Percentiles rank a stretch among this genome's conserved stretches.
phyloP scores from a whole-genome alignment of 306 rosid genomes.

The Trichosanthes truncata region DNA sequence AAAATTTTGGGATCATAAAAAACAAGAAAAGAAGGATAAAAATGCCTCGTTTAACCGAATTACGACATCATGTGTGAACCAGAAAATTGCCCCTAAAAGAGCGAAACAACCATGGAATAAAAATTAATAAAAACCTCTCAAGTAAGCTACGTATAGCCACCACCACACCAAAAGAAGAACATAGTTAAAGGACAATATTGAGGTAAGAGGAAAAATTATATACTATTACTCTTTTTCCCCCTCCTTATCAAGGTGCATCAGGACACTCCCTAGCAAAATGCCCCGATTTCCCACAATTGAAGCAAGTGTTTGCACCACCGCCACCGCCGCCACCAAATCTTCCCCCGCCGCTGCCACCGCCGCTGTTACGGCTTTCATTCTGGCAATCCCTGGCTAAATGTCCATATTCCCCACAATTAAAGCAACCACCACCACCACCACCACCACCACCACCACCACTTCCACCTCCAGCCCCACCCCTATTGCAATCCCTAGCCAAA shows the following conservation, averaged over 20 bases:
- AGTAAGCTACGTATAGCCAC: constrained; percentile 30
- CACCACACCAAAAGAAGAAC: constrained; percentile 14
- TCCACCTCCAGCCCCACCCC: constrained; percentile 23
- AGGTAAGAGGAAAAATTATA: not conserved
- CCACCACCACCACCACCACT: constrained; percentile 21
- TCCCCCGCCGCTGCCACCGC: constrained; percentile 11
- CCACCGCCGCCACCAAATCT: constrained; percentile 17
- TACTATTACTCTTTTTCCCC: constrained; percentile 41
- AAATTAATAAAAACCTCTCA: constrained; percentile 16
- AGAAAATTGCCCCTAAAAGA: constrained; percentile 22
- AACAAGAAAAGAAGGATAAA: not conserved
- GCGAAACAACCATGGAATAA: constrained; percentile 10
- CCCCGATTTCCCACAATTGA: constrained; percentile 41
- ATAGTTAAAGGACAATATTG: constrained; percentile 10
- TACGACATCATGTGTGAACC: constrained; percentile 12
- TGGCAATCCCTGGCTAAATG: constrained; percentile 28
- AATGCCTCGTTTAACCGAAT: constrained; percentile 17
- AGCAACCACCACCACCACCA: constrained; percentile 18
- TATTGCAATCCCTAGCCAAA: constrained; percentile 58
- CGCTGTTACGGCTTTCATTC: constrained; percentile 8
- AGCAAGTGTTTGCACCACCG: constrained; percentile 16
- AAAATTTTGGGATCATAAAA: not conserved
- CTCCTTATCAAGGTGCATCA: constrained; percentile 21
- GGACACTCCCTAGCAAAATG: constrained; percentile 76
- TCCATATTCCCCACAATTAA: constrained; percentile 54